Base-by-base conservation (phyloP, 305 asterid species). In the Coffea humblotiana region DNA sequence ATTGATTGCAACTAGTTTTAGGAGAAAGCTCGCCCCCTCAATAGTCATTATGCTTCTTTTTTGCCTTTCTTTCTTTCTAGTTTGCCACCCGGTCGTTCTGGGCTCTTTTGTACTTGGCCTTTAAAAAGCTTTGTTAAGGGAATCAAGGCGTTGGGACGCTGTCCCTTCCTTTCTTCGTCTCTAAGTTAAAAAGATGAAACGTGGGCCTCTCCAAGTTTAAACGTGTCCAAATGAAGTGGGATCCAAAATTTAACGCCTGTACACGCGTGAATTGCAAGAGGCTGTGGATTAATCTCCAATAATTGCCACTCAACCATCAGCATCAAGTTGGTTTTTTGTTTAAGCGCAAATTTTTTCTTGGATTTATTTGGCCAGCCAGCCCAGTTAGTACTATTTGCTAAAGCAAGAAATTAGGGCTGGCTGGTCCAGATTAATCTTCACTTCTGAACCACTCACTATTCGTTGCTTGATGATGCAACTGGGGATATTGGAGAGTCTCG, bases 151-250 rank as follows among this genome's bases (percentile, higher is more conserved):
- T 16, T 71, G 71, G 52, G 52, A 40, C 58, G 21, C 25, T 71
- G 72, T 84, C 65, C 79, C 84, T 85, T 81, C 85, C 52, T 88
- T 88, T 83, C 90, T 85, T 90, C 89, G 75, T 32, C 76, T 76
- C 65, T 79, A 88, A 87, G 90, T 77, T 72, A 83, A 49, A 72
- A 82, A 77, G 40, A 48, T 32, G 63, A 25, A 61, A 66, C 23
- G 29, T 63, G 79, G 11, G 68, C 32, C 49, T 58, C 25, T 48
- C 51, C 71, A 12, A 61, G 48, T 54, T 29, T 21, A 56, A 10
- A 4, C 21, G 52, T 56, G 47, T 71, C 65, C 32, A 27, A 48
- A 43, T 47, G 47, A 45, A 32, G 35, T 19, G 15, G 52, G 47
- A 37, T 3, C 19, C 16, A 51, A 49, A 4, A 8, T 61, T 61